These are phyloP conservation scores for Gnaphalium uliginosum DNA, from an alignment of 129 eudicot genomes.

Conservation along the genomic window DNA sequence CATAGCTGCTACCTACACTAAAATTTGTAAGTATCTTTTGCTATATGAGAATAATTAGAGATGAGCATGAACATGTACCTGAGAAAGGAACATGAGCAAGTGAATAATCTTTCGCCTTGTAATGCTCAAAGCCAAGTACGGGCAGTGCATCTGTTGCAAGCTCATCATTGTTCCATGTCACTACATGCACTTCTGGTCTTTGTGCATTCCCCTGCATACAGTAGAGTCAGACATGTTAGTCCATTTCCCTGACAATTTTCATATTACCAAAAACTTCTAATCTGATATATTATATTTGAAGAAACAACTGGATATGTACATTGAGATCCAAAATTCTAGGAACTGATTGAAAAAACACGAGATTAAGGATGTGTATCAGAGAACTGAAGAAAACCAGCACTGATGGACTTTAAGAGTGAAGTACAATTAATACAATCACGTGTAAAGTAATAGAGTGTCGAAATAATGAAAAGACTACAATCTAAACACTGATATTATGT, in stretches of 20 bases:
- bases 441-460: no score
- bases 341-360: no score
- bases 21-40: slow-evolving; percentile 31
- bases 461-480: slow-evolving; percentile 3
- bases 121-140: slow-evolving; percentile 92
- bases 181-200: slow-evolving; percentile 98
- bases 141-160: slow-evolving; percentile 92
- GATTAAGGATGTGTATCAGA: not conserved
- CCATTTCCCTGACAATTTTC: not conserved
- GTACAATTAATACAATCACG: not conserved
- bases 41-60: slow-evolving; percentile 20
- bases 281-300: not conserved
- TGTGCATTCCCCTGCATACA: slow-evolving; percentile 84
- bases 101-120: slow-evolving; percentile 86
- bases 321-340: not conserved
- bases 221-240: slow-evolving; percentile 23
- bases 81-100: slow-evolving; percentile 92
- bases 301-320: not conserved
- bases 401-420: not conserved
- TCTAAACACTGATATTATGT: not conserved
- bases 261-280: slow-evolving; percentile 9
- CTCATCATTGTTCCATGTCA: slow-evolving; percentile 93
- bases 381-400: not conserved
- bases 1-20: slow-evolving; percentile 89
- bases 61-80: slow-evolving; percentile 48